phyloP scores from a whole-genome alignment of 129 eudicot genomes.

The Flaveria ramosissima region DNA sequence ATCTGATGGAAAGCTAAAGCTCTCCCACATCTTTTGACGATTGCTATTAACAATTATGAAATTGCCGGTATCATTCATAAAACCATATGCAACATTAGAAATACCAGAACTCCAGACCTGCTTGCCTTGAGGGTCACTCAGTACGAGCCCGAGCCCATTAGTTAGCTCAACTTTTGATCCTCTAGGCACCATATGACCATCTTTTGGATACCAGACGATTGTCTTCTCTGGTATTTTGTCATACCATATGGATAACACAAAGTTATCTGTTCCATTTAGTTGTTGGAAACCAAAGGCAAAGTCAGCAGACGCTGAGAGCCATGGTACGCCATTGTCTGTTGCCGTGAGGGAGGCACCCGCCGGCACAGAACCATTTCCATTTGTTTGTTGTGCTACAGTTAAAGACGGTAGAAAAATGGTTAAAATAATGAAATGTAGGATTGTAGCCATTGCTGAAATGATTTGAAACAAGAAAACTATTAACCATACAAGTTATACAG shows the following conservation, averaged over 20 bases:
- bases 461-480: neutral
- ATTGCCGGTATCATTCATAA: neutral
- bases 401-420: neutral
- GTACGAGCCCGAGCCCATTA: neutral
- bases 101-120: neutral
- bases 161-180: slow-evolving; percentile 9
- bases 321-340: neutral
- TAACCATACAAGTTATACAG: neutral
- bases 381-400: neutral
- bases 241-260: slow-evolving; percentile 7
- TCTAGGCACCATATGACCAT: slow-evolving; percentile 7
- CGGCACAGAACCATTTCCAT: neutral
- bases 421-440: neutral
- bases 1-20: slow-evolving; percentile 6
- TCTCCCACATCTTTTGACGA: neutral
- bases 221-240: neutral
- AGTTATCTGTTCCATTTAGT: neutral
- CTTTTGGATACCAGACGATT: neutral
- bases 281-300: slow-evolving; percentile 6
- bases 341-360: neutral
- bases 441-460: neutral
- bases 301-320: neutral
- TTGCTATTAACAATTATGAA: neutral
- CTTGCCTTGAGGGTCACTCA: slow-evolving; percentile 4
- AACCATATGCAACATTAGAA: neutral